phyloP scores from a whole-genome alignment of 1,284 basidiomycete genomes.

The Malassezia japonica region DNA sequence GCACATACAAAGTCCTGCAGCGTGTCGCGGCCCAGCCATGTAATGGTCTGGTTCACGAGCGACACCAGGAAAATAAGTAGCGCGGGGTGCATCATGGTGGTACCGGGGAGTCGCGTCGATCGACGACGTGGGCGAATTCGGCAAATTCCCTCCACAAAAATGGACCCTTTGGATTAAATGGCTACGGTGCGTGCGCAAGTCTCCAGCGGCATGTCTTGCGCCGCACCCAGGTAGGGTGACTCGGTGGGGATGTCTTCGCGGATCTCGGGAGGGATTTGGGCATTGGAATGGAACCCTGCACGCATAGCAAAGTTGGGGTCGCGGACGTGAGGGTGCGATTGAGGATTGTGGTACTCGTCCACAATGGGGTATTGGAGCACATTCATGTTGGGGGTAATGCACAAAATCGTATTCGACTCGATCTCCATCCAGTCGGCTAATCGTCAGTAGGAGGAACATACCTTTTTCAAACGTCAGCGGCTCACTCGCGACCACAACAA shows the following conservation, averaged over 20 bases:
- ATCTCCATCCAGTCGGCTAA: constrained; percentile 95
- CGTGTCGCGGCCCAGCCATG: constrained; percentile 13
- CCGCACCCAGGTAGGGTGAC: background rate
- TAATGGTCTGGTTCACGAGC: constrained; percentile 16
- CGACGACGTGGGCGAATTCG: background rate
- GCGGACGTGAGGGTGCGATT: background rate
- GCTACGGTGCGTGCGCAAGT: background rate
- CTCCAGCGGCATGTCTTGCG: background rate
- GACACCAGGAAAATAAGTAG: constrained; percentile 16
- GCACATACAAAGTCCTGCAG: constrained; percentile 7
- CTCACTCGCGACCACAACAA: constrained; percentile 64
- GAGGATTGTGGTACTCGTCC: constrained; percentile 58
- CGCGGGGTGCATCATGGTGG: constrained; percentile 15
- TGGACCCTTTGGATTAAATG: too few species aligned
- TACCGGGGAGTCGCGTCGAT: background rate
- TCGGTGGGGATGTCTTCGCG: background rate
- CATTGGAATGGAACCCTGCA: constrained; percentile 10
- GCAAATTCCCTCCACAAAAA: background rate
- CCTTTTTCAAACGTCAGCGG: constrained; percentile 60
- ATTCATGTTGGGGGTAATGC: constrained; percentile 58
- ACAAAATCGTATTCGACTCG: constrained; percentile 76
- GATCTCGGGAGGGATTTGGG: background rate
- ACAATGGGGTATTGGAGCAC: constrained; percentile 84
- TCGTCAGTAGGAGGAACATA: constrained; percentile 42
- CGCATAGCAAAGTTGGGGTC: constrained; percentile 11